Evolutionary conservation across 208 protist species (phyloP).

Genomic region (Porcisia deanei): DNA sequence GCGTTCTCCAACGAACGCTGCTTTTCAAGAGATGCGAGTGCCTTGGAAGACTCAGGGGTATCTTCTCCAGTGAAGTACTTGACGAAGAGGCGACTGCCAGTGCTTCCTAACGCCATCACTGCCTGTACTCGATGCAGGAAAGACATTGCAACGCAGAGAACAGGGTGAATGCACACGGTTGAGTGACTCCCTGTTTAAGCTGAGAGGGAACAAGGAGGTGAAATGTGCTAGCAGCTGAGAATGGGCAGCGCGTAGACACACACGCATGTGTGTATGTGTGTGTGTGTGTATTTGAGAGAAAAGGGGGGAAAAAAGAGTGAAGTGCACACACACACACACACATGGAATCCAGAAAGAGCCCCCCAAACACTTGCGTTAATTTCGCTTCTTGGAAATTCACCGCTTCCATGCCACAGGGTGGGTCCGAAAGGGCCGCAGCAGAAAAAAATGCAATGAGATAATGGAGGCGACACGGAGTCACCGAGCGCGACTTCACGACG

Average conservation of each 20-base stretch:
- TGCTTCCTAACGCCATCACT: constrained; percentile 73
- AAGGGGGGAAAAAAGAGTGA: background rate
- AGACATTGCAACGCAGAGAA: constrained; percentile 44
- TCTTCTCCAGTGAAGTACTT: constrained; percentile 89
- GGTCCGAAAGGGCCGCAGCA: background rate
- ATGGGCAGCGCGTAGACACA: background rate
- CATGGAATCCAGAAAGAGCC: background rate
- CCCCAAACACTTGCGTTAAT: background rate
- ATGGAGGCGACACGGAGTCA: background rate
- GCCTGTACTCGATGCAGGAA: constrained; percentile 87
- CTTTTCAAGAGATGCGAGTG: constrained; percentile 56
- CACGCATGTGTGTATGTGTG: constrained; percentile 1
- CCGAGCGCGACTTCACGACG: background rate
- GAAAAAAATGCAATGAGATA: background rate
- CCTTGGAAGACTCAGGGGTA: constrained; percentile 47
- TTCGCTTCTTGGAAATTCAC: background rate
- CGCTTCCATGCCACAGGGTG: background rate
- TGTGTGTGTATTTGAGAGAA: background rate
- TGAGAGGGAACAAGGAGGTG: background rate
- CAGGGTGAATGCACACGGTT: constrained; percentile 1
- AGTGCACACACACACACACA: background rate
- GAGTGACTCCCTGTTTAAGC: constrained; percentile 30
- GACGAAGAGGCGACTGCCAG: constrained; percentile 70
- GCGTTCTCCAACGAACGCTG: constrained; percentile 67
- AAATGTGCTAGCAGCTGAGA: constrained; percentile 5